These are phyloP conservation scores for Russula earlei DNA, from an alignment of 768 basidiomycete genomes.

Conservation along the genomic window DNA sequence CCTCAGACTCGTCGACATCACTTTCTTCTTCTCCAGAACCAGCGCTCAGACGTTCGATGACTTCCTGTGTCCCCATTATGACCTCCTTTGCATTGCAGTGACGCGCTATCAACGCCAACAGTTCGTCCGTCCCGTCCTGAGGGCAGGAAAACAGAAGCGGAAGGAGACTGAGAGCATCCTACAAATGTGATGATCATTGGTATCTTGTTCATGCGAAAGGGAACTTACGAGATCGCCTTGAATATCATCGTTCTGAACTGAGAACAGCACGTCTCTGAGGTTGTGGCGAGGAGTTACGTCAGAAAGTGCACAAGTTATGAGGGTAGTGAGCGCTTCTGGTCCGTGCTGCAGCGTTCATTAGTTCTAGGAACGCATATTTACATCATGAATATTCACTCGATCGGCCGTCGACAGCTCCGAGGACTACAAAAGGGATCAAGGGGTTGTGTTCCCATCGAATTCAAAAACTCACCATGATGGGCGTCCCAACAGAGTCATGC, in stretches of 20 bases:
- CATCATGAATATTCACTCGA: neutral
- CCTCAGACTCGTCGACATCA: neutral
- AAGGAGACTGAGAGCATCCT: conserved; percentile 36
- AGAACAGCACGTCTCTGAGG: conserved; percentile 11
- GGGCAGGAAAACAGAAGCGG: conserved; percentile 29
- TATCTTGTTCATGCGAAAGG: neutral
- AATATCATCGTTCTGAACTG: conserved; percentile 13
- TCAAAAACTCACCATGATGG: conserved; percentile 5
- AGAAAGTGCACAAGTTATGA: conserved; percentile 17
- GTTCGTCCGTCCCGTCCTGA: conserved; percentile 25
- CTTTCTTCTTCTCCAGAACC: conserved; percentile 19
- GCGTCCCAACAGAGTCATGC: neutral
- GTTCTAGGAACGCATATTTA: neutral
- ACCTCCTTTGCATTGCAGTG: conserved; percentile 34
- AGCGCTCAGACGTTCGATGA: conserved; percentile 27
- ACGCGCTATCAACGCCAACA: conserved; percentile 28
- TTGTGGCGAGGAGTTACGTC: conserved; percentile 12
- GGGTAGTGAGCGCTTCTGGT: conserved; percentile 14
- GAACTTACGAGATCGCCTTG: conserved; percentile 20
- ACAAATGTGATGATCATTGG: neutral
- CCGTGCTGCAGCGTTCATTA: conserved; percentile 16
- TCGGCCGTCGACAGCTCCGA: neutral
- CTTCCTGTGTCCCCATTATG: conserved; percentile 34
- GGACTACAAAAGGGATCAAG: neutral
- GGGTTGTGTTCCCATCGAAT: neutral